phyloP scores from a whole-genome alignment of 1,139 yeast species.

The Candida sojae region DNA sequence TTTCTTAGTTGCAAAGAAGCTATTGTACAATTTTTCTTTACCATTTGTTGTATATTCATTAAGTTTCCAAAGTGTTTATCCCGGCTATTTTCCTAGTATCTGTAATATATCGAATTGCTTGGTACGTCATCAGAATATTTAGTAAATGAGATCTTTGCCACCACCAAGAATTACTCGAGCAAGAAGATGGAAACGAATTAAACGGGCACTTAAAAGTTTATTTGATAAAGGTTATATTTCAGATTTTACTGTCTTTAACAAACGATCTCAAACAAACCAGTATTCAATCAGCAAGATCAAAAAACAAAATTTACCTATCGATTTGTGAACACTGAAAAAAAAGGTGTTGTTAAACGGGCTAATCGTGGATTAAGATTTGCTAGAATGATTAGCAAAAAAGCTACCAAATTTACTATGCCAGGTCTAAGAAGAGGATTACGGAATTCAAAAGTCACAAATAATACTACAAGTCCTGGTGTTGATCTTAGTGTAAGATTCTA shows the following conservation, averaged over 20 bases:
- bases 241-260: constrained; percentile 30
- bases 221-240: constrained; percentile 30
- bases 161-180: constrained; percentile 43
- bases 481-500: constrained; percentile 17
- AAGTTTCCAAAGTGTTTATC: constrained; percentile 5
- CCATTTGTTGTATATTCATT: neutral
- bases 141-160: constrained; percentile 43
- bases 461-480: neutral
- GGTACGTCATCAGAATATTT: neutral
- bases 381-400: constrained; percentile 25
- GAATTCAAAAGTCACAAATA: constrained; percentile 1
- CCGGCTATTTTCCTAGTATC: constrained; percentile 1
- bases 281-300: constrained; percentile 26
- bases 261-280: constrained; percentile 13
- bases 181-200: constrained; percentile 39
- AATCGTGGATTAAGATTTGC: constrained; percentile 27
- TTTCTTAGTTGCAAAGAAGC: no score
- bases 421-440: constrained; percentile 12
- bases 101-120: neutral
- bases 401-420: constrained; percentile 25
- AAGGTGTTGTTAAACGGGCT: constrained; percentile 19
- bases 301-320: constrained; percentile 24
- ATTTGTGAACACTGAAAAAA: constrained; percentile 17
- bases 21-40: neutral
- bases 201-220: constrained; percentile 29